Percentiles rank a stretch among this genome's conserved stretches.
phyloP scores from a whole-genome alignment of 257 asterid species.

The Solanum megistacrolobum region DNA sequence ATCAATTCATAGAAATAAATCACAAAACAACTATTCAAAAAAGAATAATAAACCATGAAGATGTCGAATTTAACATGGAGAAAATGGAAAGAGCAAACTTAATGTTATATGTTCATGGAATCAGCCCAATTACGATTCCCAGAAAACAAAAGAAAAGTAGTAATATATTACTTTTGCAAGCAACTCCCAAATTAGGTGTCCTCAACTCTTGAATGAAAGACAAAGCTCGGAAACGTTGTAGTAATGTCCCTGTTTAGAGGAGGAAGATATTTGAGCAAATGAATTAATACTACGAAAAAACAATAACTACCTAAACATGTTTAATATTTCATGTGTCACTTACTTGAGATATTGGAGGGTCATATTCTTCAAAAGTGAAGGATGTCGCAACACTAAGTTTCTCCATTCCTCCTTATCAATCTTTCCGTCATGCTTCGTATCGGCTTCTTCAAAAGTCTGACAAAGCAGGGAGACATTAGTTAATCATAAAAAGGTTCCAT shows the following conservation, averaged over 20 bases:
- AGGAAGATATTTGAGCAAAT: not conserved
- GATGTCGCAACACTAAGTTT: slow-evolving; percentile 78
- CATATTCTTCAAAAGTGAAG: slow-evolving; percentile 90
- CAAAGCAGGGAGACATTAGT: not conserved
- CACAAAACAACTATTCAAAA: not conserved
- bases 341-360: slow-evolving; percentile 96
- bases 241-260: slow-evolving; percentile 41
- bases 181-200: slow-evolving; percentile 45
- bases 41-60: not conserved
- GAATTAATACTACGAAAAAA: not conserved
- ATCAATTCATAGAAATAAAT: not conserved
- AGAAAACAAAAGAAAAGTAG: not conserved
- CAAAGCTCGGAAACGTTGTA: slow-evolving; percentile 93
- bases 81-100: not conserved
- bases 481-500: not conserved
- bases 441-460: slow-evolving; percentile 96
- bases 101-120: not conserved
- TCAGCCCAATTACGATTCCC: not conserved
- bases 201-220: slow-evolving; percentile 89
- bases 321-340: slow-evolving; percentile 1
- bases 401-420: slow-evolving; percentile 97
- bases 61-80: not conserved
- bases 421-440: slow-evolving; percentile 90
- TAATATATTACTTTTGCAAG: not conserved
- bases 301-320: not conserved